phyloP scores from a whole-genome alignment of 441 rosid species.

The Pelargonium myrrhifolium region DNA sequence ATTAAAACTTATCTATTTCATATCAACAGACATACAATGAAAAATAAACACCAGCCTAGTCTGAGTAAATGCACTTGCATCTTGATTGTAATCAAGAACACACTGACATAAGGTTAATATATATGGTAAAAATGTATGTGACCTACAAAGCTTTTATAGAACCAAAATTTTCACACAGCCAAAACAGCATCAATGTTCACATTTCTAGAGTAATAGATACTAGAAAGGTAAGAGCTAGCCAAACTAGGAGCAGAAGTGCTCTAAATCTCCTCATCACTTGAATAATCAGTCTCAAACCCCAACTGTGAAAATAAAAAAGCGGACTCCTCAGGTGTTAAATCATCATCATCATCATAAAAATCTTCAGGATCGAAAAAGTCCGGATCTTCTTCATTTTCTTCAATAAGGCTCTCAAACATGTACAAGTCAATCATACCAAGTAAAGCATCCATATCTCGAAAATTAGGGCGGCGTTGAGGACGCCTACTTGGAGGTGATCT shows the following conservation, averaged over 20 bases:
- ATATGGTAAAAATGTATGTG: not conserved
- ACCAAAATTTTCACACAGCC: not conserved
- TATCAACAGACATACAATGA: not conserved
- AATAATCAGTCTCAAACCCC: conserved; percentile 1
- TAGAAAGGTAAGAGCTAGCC: not conserved
- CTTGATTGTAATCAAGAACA: not conserved
- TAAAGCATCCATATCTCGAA: not conserved
- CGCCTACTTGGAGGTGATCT: conserved; percentile 5
- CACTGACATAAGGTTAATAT: not conserved
- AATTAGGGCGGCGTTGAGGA: not conserved
- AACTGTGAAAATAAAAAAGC: not conserved
- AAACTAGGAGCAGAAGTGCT: not conserved
- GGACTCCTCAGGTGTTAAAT: conserved; percentile 1
- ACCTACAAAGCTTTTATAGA: not conserved
- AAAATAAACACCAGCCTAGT: not conserved
- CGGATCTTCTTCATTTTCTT: conserved; percentile 5
- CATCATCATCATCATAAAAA: conserved; percentile 1
- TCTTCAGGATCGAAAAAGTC: conserved; percentile 2
- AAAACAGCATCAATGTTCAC: not conserved
- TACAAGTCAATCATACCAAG: conserved; percentile 3
- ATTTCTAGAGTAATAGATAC: not conserved
- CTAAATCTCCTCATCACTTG: not conserved
- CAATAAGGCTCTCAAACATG: conserved; percentile 1
- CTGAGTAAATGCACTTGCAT: not conserved
- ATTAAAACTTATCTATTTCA: not conserved